Percentiles rank a stretch among this genome's conserved stretches.
Evolutionary conservation across 2,329 filamentous ascomycete genomes (phyloP).

Genomic region (Alternaria postmessia): DNA sequence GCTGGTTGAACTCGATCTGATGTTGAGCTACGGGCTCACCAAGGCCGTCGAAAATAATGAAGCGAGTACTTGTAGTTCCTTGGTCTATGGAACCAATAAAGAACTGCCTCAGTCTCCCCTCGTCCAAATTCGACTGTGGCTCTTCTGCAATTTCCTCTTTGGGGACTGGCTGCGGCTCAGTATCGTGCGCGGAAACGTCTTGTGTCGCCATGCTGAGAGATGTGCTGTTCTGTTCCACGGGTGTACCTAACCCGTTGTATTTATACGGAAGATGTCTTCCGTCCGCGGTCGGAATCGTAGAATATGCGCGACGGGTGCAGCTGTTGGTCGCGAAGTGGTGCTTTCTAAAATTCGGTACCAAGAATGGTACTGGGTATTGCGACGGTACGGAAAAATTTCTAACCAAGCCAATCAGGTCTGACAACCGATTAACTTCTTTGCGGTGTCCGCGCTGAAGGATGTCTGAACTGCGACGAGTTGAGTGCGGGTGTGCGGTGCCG

Average conservation of each 20-base stretch:
- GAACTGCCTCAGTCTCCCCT: conserved; percentile 58
- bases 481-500: conserved; percentile 9
- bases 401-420: conserved; percentile 6
- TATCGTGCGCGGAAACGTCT: conserved; percentile 33
- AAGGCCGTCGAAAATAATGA: conserved; percentile 85
- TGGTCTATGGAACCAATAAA: conserved; percentile 92
- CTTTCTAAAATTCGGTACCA: not conserved
- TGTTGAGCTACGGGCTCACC: conserved; percentile 83
- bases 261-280: conserved; percentile 25
- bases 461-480: conserved; percentile 8
- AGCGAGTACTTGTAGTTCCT: conserved; percentile 87
- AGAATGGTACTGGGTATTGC: conserved; percentile 7
- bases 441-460: conserved; percentile 2
- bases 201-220: conserved; percentile 37
- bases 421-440: conserved; percentile 3
- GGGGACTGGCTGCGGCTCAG: conserved; percentile 44
- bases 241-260: conserved; percentile 6
- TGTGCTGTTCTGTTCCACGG: not conserved
- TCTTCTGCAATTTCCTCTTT: conserved; percentile 38
- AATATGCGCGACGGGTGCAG: conserved; percentile 22
- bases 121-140: conserved; percentile 39
- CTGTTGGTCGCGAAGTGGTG: conserved; percentile 11
- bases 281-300: conserved; percentile 20
- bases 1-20: conserved; percentile 86
- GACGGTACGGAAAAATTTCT: conserved; percentile 14